phyloP scores from a whole-genome alignment of 768 basidiomycete species.

The Phaffia australis region DNA sequence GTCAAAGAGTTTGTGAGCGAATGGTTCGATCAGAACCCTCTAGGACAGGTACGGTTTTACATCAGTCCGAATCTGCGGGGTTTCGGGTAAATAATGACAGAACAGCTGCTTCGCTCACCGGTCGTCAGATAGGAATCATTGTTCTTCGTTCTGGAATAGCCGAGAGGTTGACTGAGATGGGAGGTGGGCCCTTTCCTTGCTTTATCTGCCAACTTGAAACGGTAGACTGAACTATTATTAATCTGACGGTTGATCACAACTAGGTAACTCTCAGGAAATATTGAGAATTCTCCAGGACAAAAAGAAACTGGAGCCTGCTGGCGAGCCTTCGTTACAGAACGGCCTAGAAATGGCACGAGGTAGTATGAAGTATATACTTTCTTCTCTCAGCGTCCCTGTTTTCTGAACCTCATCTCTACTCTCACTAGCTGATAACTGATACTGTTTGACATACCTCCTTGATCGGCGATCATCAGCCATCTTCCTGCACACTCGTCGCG shows the following conservation, averaged over 20 bases:
- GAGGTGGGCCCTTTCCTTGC: constrained; percentile 49
- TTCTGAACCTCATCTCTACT: not conserved
- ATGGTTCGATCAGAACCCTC: constrained; percentile 99
- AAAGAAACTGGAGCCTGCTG: constrained; percentile 74
- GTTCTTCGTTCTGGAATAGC: constrained; percentile 85
- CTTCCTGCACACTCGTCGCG: constrained; percentile 95
- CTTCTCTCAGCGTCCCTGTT: not conserved
- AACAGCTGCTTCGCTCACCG: not conserved
- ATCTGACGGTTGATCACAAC: not conserved
- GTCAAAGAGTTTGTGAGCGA: constrained; percentile 82
- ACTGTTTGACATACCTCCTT: not conserved
- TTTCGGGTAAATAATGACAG: not conserved
- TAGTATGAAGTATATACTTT: constrained; percentile 63
- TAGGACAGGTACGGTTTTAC: constrained; percentile 52
- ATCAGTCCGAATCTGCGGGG: not conserved
- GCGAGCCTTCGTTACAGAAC: constrained; percentile 94
- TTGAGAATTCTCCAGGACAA: constrained; percentile 63
- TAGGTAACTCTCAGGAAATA: constrained; percentile 96
- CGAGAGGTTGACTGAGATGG: constrained; percentile 82
- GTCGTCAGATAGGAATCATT: constrained; percentile 65
- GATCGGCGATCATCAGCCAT: constrained; percentile 49
- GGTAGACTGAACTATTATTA: not conserved
- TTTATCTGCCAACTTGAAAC: not conserved
- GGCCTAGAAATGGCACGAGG: constrained; percentile 92
- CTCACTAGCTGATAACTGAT: not conserved